Conservation (phyloP, 169 alveolate genomes). For the Plasmodium knowlesi region DNA sequence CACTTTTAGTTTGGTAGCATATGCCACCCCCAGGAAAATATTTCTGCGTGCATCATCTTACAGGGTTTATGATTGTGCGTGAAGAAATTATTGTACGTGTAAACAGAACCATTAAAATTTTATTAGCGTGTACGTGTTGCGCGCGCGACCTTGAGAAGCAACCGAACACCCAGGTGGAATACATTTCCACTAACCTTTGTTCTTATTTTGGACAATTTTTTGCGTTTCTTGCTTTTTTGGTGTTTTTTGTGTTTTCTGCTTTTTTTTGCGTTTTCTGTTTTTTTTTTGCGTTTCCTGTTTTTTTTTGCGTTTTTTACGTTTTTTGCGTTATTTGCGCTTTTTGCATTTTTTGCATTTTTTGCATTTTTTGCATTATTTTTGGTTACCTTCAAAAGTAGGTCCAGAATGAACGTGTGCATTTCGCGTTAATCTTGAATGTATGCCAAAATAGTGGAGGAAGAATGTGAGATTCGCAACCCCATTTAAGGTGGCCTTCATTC, state of each 20-base stretch:
- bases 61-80: neutral
- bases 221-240: neutral
- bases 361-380: neutral
- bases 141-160: neutral
- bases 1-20: neutral
- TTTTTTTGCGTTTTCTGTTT: neutral
- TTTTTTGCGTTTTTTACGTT: no score
- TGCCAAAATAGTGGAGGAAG: neutral
- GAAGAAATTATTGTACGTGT: neutral
- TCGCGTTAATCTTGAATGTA: neutral
- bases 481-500: neutral
- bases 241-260: neutral
- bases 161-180: neutral
- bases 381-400: neutral
- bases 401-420: neutral
- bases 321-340: neutral
- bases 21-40: neutral
- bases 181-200: neutral
- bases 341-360: neutral
- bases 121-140: neutral
- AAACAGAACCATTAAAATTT: neutral
- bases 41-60: neutral
- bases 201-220: neutral
- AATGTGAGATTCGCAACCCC: neutral
- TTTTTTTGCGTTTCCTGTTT: neutral